These are phyloP conservation scores for Centella asiatica DNA, from an alignment of 129 eudicot genomes.

Conservation along the genomic window DNA sequence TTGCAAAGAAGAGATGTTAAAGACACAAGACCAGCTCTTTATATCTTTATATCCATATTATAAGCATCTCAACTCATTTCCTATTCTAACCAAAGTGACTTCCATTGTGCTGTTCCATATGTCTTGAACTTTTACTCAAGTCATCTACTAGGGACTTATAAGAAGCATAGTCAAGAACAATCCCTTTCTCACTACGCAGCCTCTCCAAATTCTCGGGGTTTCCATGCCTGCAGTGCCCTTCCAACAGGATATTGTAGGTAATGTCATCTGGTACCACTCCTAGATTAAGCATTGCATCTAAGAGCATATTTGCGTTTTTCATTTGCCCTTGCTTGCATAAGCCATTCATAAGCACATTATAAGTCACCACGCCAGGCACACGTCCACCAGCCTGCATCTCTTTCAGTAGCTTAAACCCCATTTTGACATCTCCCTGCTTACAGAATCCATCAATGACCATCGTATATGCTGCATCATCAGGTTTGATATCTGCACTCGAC, in stretches of 20 bases:
- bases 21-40: no score
- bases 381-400: slow-evolving; percentile 67
- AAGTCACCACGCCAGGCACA: slow-evolving; percentile 49
- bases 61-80: no score
- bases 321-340: slow-evolving; percentile 69
- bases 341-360: slow-evolving; percentile 71
- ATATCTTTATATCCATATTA: no score
- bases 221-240: slow-evolving; percentile 56
- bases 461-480: slow-evolving; percentile 63
- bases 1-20: no score
- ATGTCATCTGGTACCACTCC: slow-evolving; percentile 78
- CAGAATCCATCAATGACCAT: slow-evolving; percentile 73
- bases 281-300: slow-evolving; percentile 64
- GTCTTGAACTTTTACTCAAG: slow-evolving; percentile 19
- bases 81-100: no score
- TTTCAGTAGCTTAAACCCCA: slow-evolving; percentile 52
- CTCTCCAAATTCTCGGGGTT: slow-evolving; percentile 33
- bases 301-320: slow-evolving; percentile 63
- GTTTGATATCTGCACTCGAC: slow-evolving; percentile 43
- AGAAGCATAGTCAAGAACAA: slow-evolving; percentile 61
- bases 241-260: slow-evolving; percentile 67
- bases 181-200: slow-evolving; percentile 69
- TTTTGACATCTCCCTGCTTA: slow-evolving; percentile 68
- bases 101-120: not conserved
- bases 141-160: slow-evolving; percentile 49